Conservation (phyloP, 495 filamentous ascomycete genomes). For the Penicillium roqueforti region DNA sequence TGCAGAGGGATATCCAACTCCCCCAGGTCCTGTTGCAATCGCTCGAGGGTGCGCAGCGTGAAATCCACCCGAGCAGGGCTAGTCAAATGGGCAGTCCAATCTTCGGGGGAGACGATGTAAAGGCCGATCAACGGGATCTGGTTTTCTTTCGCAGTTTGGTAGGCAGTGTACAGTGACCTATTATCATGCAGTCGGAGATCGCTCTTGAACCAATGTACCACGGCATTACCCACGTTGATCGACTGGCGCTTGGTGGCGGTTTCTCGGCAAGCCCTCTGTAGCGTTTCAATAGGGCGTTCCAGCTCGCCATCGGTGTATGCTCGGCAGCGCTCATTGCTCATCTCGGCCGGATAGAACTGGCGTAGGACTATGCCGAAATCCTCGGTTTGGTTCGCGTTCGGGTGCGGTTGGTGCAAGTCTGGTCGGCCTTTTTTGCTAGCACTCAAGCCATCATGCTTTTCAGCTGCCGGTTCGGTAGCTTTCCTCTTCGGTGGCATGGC, state of each 20-base stretch:
- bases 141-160: constrained; percentile 58
- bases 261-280: constrained; percentile 51
- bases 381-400: constrained; percentile 48
- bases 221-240: constrained; percentile 53
- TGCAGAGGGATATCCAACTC: constrained; percentile 75
- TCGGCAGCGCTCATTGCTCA: constrained; percentile 69
- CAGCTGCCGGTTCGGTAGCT: constrained; percentile 10
- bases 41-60: constrained; percentile 61
- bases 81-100: constrained; percentile 76
- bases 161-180: constrained; percentile 63
- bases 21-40: constrained; percentile 61
- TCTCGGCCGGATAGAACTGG: constrained; percentile 79
- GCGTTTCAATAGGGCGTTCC: constrained; percentile 63
- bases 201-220: constrained; percentile 90
- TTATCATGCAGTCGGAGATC: constrained; percentile 77
- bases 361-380: constrained; percentile 70
- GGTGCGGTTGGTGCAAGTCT: constrained; percentile 30
- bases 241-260: constrained; percentile 43
- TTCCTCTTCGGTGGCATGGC: constrained; percentile 33
- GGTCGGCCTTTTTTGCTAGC: constrained; percentile 17
- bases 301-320: constrained; percentile 65
- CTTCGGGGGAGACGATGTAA: constrained; percentile 81
- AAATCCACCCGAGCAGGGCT: constrained; percentile 76
- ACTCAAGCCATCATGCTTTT: constrained; percentile 8
- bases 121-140: constrained; percentile 67